These are phyloP conservation scores for Ceratobasidium theobromae DNA, from an alignment of 1,284 basidiomycete species.

Conservation along the genomic window DNA sequence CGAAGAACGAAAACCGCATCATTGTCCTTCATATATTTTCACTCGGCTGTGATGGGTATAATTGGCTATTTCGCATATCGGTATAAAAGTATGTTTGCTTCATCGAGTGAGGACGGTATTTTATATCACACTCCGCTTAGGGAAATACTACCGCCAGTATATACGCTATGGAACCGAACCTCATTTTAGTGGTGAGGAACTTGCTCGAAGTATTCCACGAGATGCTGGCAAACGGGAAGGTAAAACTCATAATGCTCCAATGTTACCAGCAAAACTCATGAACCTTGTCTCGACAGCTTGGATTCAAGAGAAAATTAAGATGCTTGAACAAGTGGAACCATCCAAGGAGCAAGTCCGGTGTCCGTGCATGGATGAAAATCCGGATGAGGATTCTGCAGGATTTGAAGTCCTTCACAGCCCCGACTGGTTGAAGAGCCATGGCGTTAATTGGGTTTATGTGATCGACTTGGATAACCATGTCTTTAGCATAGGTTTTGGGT, in stretches of 20 bases:
- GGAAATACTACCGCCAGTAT: neutral
- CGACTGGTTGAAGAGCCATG: neutral
- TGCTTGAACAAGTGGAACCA: neutral
- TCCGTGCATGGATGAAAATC: too few species aligned
- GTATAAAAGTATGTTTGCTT: neutral
- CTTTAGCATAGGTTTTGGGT: too few species aligned
- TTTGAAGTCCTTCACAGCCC: neutral
- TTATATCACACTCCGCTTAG: neutral
- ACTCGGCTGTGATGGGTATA: neutral
- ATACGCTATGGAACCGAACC: neutral
- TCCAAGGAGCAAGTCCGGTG: neutral
- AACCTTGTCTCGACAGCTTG: too few species aligned
- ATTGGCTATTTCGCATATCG: neutral
- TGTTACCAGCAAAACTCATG: too few species aligned
- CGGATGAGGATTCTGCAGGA: neutral
- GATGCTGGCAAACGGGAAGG: neutral
- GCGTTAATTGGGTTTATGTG: neutral
- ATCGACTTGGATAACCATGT: conserved; percentile 16
- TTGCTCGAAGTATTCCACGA: neutral
- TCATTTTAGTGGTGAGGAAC: neutral
- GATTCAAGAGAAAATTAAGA: neutral
- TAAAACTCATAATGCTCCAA: neutral
- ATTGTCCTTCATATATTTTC: too few species aligned
- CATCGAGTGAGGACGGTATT: neutral
- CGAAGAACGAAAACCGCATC: too few species aligned